Evolutionary conservation across 2,329 filamentous ascomycete species (phyloP).

Genomic region (Hawksworthiomyces lignivorus): DNA sequence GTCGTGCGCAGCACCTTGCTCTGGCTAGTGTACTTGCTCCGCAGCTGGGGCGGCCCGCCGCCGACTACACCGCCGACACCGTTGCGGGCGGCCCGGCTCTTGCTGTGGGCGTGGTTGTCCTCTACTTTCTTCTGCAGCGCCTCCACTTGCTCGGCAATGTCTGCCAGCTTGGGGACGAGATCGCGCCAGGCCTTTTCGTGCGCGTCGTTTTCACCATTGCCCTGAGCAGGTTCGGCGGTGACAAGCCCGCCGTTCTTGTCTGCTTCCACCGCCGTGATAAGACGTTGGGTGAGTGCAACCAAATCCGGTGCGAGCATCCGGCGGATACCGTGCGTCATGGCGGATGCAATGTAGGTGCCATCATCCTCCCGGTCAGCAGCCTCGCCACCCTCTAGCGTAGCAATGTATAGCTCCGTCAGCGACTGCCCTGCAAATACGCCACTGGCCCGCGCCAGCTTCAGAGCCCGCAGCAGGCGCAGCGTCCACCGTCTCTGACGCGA

Average conservation of each 20-base stretch:
- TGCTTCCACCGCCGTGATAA: slow-evolving; percentile 29
- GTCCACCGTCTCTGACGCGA: slow-evolving; percentile 23
- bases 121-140: slow-evolving; percentile 37
- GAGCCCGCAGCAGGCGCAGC: slow-evolving; percentile 36
- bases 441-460: slow-evolving; percentile 37
- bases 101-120: slow-evolving; percentile 31
- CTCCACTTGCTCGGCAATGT: slow-evolving; percentile 38
- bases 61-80: neutral
- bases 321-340: slow-evolving; percentile 44
- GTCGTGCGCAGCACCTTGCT: slow-evolving; percentile 66
- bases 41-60: slow-evolving; percentile 33
- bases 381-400: slow-evolving; percentile 34
- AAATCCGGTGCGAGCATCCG: slow-evolving; percentile 49
- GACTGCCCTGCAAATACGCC: slow-evolving; percentile 20
- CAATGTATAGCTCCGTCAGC: slow-evolving; percentile 53
- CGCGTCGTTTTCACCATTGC: neutral
- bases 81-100: neutral
- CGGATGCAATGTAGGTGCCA: slow-evolving; percentile 38
- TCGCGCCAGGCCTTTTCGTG: neutral
- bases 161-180: slow-evolving; percentile 27
- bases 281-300: slow-evolving; percentile 31
- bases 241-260: slow-evolving; percentile 30
- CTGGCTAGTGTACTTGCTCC: slow-evolving; percentile 68
- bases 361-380: slow-evolving; percentile 33
- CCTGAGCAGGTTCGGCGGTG: slow-evolving; percentile 23